phyloP scores from a whole-genome alignment of 371 early-diverging fungal species.

The Saksenaea vasiformis region DNA sequence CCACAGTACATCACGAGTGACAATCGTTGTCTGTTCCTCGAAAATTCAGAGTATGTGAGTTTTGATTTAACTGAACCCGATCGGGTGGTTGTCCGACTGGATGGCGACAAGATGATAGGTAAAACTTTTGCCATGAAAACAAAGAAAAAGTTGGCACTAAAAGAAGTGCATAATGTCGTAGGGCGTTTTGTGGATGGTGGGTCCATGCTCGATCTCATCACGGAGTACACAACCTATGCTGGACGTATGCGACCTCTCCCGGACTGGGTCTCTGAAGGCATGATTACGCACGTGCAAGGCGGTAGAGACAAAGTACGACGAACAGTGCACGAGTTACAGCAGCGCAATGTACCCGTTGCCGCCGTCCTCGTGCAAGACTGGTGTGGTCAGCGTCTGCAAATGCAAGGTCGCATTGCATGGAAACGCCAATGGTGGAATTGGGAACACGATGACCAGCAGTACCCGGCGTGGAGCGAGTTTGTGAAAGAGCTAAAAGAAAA shows the following conservation, averaged over 20 bases:
- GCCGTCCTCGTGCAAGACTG: constrained; percentile 54
- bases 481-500: constrained; percentile 24
- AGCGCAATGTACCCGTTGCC: constrained; percentile 35
- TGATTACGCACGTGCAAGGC: constrained; percentile 51
- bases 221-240: constrained; percentile 47
- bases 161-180: too few species aligned
- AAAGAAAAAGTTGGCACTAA: neutral
- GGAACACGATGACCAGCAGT: constrained; percentile 42
- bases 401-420: constrained; percentile 20
- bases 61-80: constrained; percentile 51
- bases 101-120: constrained; percentile 27
- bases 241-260: constrained; percentile 54
- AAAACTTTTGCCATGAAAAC: neutral
- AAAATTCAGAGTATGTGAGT: constrained; percentile 50
- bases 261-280: constrained; percentile 49
- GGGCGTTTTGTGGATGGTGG: constrained; percentile 48
- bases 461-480: constrained; percentile 49
- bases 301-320: constrained; percentile 40
- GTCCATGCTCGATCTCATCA: constrained; percentile 44
- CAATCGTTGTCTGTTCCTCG: constrained; percentile 45
- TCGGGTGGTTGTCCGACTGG: constrained; percentile 41
- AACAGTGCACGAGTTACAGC: constrained; percentile 27
- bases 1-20: constrained; percentile 55
- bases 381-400: constrained; percentile 45
- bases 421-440: constrained; percentile 55